Conservation (phyloP, 23 red algal genomes). For the Porphyridium purpureum region DNA sequence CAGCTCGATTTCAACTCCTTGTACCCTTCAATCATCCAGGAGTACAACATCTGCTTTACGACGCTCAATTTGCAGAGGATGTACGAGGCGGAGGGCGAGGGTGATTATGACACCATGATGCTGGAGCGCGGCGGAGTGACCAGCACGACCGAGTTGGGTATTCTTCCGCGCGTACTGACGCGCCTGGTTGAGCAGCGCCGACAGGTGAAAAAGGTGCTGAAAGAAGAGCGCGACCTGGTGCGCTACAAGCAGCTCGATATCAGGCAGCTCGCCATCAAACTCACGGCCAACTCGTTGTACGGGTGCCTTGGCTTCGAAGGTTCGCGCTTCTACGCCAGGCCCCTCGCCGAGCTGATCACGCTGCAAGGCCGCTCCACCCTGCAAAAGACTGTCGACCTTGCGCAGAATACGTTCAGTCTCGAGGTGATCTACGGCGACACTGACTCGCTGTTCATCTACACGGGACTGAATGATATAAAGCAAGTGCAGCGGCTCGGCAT, state of each 20-base stretch:
- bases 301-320: slow-evolving; percentile 83
- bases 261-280: slow-evolving; percentile 81
- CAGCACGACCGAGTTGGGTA: too few species aligned
- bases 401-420: slow-evolving; percentile 29
- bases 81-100: not conserved
- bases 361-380: slow-evolving; percentile 69
- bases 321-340: slow-evolving; percentile 56
- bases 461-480: slow-evolving; percentile 39
- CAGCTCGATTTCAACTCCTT: slow-evolving; percentile 98
- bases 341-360: slow-evolving; percentile 86
- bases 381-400: slow-evolving; percentile 68
- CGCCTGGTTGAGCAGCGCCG: slow-evolving; percentile 50
- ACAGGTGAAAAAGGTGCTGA: slow-evolving; percentile 49
- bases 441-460: slow-evolving; percentile 86
- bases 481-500: slow-evolving; percentile 38
- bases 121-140: too few species aligned
- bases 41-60: slow-evolving; percentile 98
- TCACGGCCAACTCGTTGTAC: slow-evolving; percentile 95
- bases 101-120: too few species aligned
- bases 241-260: slow-evolving; percentile 41
- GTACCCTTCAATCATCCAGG: slow-evolving; percentile 98
- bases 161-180: slow-evolving; percentile 76
- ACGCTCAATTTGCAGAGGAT: slow-evolving; percentile 20
- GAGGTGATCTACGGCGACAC: slow-evolving; percentile 97
- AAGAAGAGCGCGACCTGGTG: slow-evolving; percentile 26